A percentile compares a stretch with the other conserved stretches of the same genome.
Evolutionary conservation across 2,329 filamentous ascomycete species (phyloP).

Genomic region (Xylariales sp.): DNA sequence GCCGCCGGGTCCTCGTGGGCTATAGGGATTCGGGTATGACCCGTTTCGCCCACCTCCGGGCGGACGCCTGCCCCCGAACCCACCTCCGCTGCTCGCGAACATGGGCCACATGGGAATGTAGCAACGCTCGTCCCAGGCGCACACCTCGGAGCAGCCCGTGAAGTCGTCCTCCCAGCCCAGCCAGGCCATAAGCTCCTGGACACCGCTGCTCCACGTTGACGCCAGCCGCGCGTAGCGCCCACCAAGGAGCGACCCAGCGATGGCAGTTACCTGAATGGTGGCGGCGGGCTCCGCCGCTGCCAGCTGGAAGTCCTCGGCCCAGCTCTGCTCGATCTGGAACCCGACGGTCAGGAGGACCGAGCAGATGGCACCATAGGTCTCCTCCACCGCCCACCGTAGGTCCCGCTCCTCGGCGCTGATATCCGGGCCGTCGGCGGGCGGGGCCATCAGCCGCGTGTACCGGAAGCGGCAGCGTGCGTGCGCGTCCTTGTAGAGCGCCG

Average conservation of each 20-base stretch:
- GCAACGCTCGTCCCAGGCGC: constrained; percentile 38
- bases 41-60: constrained; percentile 7
- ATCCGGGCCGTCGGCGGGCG: constrained; percentile 15
- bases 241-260: neutral
- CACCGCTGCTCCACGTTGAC: constrained; percentile 22
- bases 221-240: constrained; percentile 4
- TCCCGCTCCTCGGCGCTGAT: constrained; percentile 29
- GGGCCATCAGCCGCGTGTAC: constrained; percentile 30
- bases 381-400: constrained; percentile 33
- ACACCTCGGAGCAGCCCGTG: constrained; percentile 33
- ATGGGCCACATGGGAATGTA: constrained; percentile 49
- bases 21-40: constrained; percentile 8
- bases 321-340: constrained; percentile 35
- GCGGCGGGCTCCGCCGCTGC: constrained; percentile 16
- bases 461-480: constrained; percentile 36
- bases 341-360: constrained; percentile 34
- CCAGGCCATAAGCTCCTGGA: constrained; percentile 43
- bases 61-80: constrained; percentile 6
- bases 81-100: constrained; percentile 10
- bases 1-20: constrained; percentile 3
- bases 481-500: constrained; percentile 29
- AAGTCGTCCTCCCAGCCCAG: constrained; percentile 46
- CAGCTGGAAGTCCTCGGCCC: constrained; percentile 17
- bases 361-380: constrained; percentile 36
- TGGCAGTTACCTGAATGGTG: neutral